Evolutionary conservation across 371 early-diverging fungal genomes (phyloP).

Genomic region (Mucor piriformis): DNA sequence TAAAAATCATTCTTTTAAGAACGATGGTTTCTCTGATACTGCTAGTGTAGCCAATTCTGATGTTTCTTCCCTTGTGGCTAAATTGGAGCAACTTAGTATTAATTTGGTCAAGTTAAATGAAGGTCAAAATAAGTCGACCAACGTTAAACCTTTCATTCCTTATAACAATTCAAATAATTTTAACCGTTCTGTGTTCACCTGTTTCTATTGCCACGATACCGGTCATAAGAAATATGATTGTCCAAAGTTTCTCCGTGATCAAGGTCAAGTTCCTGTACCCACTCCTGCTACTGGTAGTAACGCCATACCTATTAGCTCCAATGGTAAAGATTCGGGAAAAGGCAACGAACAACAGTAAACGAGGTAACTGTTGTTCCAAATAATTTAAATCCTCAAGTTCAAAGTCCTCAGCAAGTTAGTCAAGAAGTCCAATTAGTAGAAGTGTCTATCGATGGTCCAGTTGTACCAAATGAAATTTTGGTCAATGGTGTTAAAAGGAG

Average conservation of each 20-base stretch:
- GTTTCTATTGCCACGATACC: neutral
- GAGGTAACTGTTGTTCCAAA: no score
- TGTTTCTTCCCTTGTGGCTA: neutral
- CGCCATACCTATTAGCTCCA: no score
- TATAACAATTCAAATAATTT: neutral
- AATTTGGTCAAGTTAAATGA: constrained; percentile 5
- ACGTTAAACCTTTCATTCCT: no score
- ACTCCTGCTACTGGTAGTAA: neutral
- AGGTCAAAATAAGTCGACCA: neutral
- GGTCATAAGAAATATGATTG: constrained; percentile 3
- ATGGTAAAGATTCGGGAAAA: no score
- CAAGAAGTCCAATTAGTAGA: no score
- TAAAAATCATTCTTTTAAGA: no score
- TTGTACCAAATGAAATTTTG: no score
- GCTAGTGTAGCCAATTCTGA: neutral
- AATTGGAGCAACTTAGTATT: constrained; percentile 11
- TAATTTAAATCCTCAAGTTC: no score
- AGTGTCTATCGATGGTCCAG: no score
- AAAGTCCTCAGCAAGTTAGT: no score
- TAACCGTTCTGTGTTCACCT: neutral
- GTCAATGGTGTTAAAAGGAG: neutral
- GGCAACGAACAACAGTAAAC: no score
- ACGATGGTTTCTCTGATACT: neutral
- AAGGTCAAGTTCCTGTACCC: neutral
- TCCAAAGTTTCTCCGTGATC: neutral